Evolutionary conservation across 176 grass and related monocot genomes (phyloP).

Genomic region (Hsuehochloa calcarea): DNA sequence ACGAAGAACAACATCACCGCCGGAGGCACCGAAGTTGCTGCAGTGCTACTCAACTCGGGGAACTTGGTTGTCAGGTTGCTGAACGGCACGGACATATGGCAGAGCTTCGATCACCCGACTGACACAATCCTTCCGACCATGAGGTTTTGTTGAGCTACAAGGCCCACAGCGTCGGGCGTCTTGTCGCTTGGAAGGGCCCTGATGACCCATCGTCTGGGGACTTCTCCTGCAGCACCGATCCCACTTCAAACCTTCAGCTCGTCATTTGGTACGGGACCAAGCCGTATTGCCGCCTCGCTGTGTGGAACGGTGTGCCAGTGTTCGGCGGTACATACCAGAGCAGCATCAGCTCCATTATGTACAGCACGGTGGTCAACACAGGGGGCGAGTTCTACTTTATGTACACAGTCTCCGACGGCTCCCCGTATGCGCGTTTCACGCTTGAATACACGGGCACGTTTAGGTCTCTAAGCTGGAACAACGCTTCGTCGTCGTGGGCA

Average conservation of each 20-base stretch:
- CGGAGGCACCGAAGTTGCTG: not conserved
- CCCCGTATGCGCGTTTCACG: not conserved
- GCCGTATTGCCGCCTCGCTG: not conserved
- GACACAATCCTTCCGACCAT: slow-evolving; percentile 37
- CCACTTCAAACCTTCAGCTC: not conserved
- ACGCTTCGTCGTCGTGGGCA: not conserved
- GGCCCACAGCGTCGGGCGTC: not conserved
- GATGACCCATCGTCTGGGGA: slow-evolving; percentile 33
- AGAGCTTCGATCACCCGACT: slow-evolving; percentile 40
- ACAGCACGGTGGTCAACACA: not conserved
- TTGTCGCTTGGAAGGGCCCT: slow-evolving; percentile 26
- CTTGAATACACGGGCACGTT: slow-evolving; percentile 8
- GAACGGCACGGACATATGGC: slow-evolving; percentile 19
- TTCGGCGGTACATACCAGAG: not conserved
- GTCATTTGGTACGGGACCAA: not conserved
- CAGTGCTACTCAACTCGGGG: not conserved
- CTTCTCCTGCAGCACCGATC: slow-evolving; percentile 19
- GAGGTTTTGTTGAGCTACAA: slow-evolving; percentile 19
- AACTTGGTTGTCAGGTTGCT: slow-evolving; percentile 32
- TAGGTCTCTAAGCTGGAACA: not conserved
- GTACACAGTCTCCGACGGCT: not conserved
- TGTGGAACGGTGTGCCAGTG: not conserved
- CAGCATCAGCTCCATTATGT: not conserved
- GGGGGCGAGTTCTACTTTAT: not conserved
- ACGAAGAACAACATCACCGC: not conserved